Evolutionary conservation across 2,329 filamentous ascomycete species (phyloP), one percentile per base, ranked within the genome.

Genomic region (Capronia coronata): DNA sequence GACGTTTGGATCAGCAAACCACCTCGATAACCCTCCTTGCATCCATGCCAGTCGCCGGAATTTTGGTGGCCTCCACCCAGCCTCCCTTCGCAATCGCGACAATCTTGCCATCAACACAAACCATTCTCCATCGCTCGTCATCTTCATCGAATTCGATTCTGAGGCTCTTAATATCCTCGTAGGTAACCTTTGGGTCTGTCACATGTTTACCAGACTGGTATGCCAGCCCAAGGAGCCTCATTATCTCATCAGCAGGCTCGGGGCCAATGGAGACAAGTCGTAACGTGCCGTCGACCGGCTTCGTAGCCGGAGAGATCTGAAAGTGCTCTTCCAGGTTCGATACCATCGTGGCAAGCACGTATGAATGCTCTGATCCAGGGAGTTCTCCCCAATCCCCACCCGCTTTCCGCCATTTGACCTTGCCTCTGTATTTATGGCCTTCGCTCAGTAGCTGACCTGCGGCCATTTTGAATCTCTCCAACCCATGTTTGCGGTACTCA

Each of bases 21-120:
- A 64, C 45, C 48, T 75, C 68, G 16, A 74, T 46, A 2, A 72
- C 67, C 4, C 61, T 60, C 25, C 61, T 59, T 7, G 65, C 63
- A 19, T 77, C 73, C 61, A 70, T 77, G 13, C 58, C 53, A 19
- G 39, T 48, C 8, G 40, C 49, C 7, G 58, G 52, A 19, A 60
- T 47, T 39, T 47, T 51, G 54, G 65, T 67, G 0, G 95, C 76
- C 51, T 80, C 77, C 66, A 94, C 78, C 74, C 79, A 83, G 0
- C 89, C 89, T 1, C 77, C 81, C 44, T 73, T 65, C 16, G 85
- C 83, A 1, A 95, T 70, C 51, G 79, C 76, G 2, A 96, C 79
- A 61, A 94, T 94, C 46, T 84, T 88, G 2, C 91, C 91, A 66
- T 97, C 91, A n/a, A 97, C 75, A 65, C 91, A 97, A 11, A 94